These are phyloP conservation scores for Cladosporium oxysporum DNA, from an alignment of 2,329 filamentous ascomycete species.

Conservation along the genomic window DNA sequence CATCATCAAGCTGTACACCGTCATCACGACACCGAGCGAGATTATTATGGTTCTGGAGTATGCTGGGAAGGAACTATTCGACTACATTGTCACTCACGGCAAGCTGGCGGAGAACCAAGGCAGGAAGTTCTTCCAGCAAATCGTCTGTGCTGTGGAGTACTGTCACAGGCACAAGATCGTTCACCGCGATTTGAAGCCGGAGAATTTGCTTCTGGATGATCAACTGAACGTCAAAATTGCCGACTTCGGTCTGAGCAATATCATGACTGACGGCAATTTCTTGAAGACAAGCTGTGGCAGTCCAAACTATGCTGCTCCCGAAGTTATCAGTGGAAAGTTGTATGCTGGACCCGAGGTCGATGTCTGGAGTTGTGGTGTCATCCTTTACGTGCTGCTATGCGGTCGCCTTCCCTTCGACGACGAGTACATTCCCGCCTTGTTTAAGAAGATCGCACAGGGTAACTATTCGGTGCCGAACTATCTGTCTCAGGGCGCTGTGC, in stretches of 20 bases:
- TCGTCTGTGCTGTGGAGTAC: conserved; percentile 97
- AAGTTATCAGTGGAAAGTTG: conserved; percentile 96
- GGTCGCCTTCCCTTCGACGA: conserved; percentile 88
- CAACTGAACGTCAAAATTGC: conserved; percentile 98
- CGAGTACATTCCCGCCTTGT: conserved; percentile 94
- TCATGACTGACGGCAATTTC: conserved; percentile 99
- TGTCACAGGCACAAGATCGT: conserved; percentile 99
- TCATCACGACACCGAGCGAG: conserved; percentile 90
- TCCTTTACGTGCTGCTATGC: conserved; percentile 66
- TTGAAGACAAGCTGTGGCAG: conserved; percentile 98
- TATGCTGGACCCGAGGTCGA: conserved; percentile 98
- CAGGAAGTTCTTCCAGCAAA: conserved; percentile 98
- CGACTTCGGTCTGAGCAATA: conserved; percentile 97
- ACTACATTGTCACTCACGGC: conserved; percentile 95
- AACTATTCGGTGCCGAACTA: conserved; percentile 91
- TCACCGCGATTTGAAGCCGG: conserved; percentile 94
- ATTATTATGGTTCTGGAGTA: conserved; percentile 99
- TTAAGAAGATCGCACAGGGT: conserved; percentile 95
- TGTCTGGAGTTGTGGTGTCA: conserved; percentile 84
- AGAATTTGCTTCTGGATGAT: conserved; percentile 93
- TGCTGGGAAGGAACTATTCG: conserved; percentile 93
- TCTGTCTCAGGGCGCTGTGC: conserved; percentile 79
- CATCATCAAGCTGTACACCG: conserved; percentile 98
- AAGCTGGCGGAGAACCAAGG: conserved; percentile 88
- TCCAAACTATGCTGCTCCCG: conserved; percentile 95